These are phyloP conservation scores for Gnomoniopsis sp. DNA, from an alignment of 2,329 filamentous ascomycete genomes.

Conservation along the genomic window DNA sequence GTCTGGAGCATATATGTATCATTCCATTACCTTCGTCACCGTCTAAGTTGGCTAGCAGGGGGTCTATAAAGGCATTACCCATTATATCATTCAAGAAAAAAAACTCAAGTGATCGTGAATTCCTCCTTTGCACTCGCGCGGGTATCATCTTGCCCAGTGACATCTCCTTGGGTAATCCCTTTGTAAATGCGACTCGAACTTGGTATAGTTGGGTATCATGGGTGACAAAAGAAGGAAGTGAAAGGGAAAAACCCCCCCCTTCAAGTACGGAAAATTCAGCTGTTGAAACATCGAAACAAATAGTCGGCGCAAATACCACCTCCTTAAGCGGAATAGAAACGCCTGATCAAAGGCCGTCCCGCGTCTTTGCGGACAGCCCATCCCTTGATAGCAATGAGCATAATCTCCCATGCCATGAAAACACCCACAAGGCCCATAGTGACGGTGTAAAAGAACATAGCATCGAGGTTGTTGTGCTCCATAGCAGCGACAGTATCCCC, in stretches of 20 bases:
- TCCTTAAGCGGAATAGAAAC: conserved; percentile 6
- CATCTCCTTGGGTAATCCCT: not conserved
- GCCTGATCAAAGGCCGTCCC: conserved; percentile 14
- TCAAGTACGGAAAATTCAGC: not conserved
- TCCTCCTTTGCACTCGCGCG: not conserved
- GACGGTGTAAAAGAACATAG: conserved; percentile 91
- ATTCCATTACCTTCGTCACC: too few relatives aligned
- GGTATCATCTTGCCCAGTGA: not conserved
- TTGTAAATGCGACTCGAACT: conserved; percentile 5
- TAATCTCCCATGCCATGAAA: conserved; percentile 79
- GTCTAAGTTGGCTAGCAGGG: too few relatives aligned
- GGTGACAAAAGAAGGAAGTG: not conserved
- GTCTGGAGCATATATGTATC: too few relatives aligned
- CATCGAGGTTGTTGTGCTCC: conserved; percentile 72
- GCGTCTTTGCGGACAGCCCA: conserved; percentile 64
- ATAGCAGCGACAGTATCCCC: conserved; percentile 75
- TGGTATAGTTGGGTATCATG: conserved; percentile 18
- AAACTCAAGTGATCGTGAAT: not conserved
- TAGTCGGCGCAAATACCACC: not conserved
- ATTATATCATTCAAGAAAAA: not conserved
- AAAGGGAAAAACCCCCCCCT: not conserved
- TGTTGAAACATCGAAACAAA: not conserved
- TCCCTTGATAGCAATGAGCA: conserved; percentile 79
- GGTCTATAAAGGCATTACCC: too few relatives aligned
- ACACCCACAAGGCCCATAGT: conserved; percentile 79